Conservation (phyloP, 176 grass and related monocot species). For the Hordeum marinum region DNA sequence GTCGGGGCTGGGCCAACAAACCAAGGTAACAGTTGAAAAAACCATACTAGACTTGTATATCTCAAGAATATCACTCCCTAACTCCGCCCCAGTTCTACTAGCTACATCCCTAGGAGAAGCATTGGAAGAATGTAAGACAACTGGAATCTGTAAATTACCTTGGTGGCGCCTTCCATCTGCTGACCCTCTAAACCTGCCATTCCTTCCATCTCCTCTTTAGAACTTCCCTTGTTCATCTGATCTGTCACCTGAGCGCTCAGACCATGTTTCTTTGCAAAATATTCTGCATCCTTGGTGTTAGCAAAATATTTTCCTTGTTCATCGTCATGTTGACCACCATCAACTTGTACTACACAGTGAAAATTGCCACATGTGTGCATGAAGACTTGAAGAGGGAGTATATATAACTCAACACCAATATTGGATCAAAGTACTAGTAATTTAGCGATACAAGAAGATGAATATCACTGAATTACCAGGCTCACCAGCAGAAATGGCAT, state of each 20-base stretch:
- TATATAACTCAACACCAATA: neutral
- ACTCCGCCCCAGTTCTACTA: neutral
- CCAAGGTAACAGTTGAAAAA: neutral
- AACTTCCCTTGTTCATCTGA: neutral
- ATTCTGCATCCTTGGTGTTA: neutral
- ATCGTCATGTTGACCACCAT: neutral
- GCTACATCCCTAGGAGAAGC: neutral
- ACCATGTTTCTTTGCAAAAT: neutral
- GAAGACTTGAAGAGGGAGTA: neutral
- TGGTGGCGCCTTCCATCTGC: neutral
- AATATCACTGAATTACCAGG: neutral
- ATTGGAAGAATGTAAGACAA: neutral
- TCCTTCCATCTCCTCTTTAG: neutral
- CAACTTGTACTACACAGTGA: neutral
- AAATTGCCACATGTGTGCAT: neutral
- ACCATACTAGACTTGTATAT: neutral
- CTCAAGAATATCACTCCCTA: neutral
- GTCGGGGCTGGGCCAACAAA: no score
- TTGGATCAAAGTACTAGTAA: neutral
- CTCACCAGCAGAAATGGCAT: neutral
- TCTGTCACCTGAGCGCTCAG: neutral
- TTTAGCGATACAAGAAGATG: neutral
- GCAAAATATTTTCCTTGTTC: neutral
- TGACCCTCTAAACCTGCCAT: neutral
- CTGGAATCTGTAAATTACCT: neutral